These are phyloP conservation scores for Fusarium beomiforme DNA, from an alignment of 2,329 filamentous ascomycete genomes.

Conservation along the genomic window DNA sequence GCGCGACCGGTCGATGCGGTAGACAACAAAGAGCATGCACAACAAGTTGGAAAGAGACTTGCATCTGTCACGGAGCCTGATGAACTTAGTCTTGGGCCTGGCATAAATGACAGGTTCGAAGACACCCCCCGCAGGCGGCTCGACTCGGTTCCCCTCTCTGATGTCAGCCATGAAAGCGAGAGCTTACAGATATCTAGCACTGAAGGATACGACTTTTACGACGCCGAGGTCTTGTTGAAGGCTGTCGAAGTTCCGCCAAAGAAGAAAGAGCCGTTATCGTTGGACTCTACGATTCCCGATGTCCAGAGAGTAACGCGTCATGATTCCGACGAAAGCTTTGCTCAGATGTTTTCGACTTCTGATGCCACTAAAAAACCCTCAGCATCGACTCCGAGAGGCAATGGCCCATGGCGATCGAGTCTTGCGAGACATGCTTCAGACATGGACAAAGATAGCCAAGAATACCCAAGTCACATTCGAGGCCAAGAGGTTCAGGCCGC, in stretches of 20 bases:
- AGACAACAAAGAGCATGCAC: conserved; percentile 43
- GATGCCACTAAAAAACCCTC: conserved; percentile 51
- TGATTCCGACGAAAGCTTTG: conserved; percentile 68
- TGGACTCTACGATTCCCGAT: conserved; percentile 42
- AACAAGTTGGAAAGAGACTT: conserved; percentile 52
- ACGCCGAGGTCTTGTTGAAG: conserved; percentile 62
- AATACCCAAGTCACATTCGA: conserved; percentile 59
- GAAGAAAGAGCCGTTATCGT: conserved; percentile 50
- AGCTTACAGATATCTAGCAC: conserved; percentile 60
- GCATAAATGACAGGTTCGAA: conserved; percentile 51
- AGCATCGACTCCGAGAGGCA: conserved; percentile 17
- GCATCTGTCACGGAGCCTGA: conserved; percentile 62
- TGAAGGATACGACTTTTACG: conserved; percentile 74
- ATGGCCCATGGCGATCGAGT: conserved; percentile 41
- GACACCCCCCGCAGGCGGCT: conserved; percentile 56
- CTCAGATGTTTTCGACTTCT: conserved; percentile 68
- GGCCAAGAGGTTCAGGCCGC: conserved; percentile 50
- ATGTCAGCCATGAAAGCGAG: conserved; percentile 61
- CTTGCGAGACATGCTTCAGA: conserved; percentile 44
- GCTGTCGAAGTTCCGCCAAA: conserved; percentile 64
- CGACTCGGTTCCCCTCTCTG: conserved; percentile 62
- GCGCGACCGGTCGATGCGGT: conserved; percentile 59
- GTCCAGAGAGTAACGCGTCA: conserved; percentile 52
- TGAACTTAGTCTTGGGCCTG: conserved; percentile 61
- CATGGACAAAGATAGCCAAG: conserved; percentile 44